phyloP scores from a whole-genome alignment of 1,284 basidiomycete species.

The Leccinum pallidistipes region DNA sequence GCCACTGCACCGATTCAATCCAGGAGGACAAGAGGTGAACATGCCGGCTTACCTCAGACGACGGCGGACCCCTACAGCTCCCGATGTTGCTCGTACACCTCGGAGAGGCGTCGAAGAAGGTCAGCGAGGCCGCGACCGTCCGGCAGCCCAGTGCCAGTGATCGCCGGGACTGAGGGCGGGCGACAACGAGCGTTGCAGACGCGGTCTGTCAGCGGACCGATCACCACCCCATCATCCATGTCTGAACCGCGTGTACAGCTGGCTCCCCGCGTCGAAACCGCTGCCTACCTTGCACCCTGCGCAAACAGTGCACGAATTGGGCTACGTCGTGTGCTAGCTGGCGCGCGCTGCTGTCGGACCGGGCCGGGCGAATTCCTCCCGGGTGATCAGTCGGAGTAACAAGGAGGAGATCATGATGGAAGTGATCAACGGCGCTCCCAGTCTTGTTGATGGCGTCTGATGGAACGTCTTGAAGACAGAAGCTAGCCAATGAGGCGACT shows the following conservation, averaged over 20 bases:
- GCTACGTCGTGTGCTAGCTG: slow-evolving; percentile 86
- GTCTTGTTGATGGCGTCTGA: slow-evolving; percentile 89
- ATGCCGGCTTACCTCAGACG: no score
- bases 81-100: slow-evolving; percentile 46
- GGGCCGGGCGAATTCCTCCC: slow-evolving; percentile 43
- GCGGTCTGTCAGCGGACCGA: slow-evolving; percentile 1
- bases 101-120: slow-evolving; percentile 51
- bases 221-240: not conserved
- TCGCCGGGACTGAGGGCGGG: slow-evolving; percentile 50
- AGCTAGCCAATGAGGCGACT: slow-evolving; percentile 57
- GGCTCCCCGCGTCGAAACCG: slow-evolving; percentile 97
- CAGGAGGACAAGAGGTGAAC: no score
- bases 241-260: slow-evolving; percentile 87
- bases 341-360: slow-evolving; percentile 44
- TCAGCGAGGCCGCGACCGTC: slow-evolving; percentile 57
- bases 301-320: slow-evolving; percentile 96
- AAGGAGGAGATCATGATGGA: slow-evolving; percentile 83
- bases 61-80: slow-evolving; percentile 49
- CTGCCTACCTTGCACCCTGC: slow-evolving; percentile 94
- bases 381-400: slow-evolving; percentile 72
- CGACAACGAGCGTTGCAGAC: slow-evolving; percentile 12
- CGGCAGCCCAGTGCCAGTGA: slow-evolving; percentile 59
- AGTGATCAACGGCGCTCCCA: slow-evolving; percentile 94
- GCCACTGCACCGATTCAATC: slow-evolving; percentile 22
- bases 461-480: slow-evolving; percentile 64